Conservation (phyloP, 2,329 filamentous ascomycete genomes). For the Penicillium sp. region DNA sequence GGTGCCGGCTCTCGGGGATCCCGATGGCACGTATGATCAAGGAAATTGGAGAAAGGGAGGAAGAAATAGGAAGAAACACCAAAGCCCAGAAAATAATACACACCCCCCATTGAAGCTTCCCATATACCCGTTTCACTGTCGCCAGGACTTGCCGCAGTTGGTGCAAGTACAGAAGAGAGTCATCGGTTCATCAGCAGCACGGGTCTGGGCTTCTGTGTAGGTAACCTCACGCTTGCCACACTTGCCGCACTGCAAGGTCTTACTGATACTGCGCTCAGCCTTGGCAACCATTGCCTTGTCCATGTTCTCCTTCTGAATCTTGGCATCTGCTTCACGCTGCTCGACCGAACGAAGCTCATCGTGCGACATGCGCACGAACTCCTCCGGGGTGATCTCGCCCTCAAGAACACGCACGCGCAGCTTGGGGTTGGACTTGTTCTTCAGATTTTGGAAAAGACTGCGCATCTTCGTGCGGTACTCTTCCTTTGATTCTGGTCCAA, state of each 20-base stretch:
- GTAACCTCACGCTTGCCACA: slow-evolving; percentile 93
- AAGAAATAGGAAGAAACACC: slow-evolving; percentile 12
- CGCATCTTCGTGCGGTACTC: slow-evolving; percentile 88
- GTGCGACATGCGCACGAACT: slow-evolving; percentile 82
- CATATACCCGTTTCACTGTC: slow-evolving; percentile 31
- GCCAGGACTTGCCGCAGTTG: slow-evolving; percentile 52
- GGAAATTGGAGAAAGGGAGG: not conserved
- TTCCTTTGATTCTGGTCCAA: slow-evolving; percentile 67
- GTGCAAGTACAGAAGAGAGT: slow-evolving; percentile 51
- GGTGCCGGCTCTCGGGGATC: slow-evolving; percentile 3
- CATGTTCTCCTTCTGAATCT: slow-evolving; percentile 89
- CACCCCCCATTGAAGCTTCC: not conserved
- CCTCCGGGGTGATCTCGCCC: slow-evolving; percentile 69
- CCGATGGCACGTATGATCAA: slow-evolving; percentile 4
- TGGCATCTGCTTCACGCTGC: slow-evolving; percentile 72
- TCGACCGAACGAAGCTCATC: slow-evolving; percentile 90
- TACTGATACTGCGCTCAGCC: slow-evolving; percentile 86
- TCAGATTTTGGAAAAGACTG: slow-evolving; percentile 91
- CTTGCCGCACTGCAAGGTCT: slow-evolving; percentile 83
- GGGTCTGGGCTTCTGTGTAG: slow-evolving; percentile 94
- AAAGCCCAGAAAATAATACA: slow-evolving; percentile 18
- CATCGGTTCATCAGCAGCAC: slow-evolving; percentile 87
- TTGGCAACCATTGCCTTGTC: slow-evolving; percentile 94
- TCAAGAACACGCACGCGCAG: slow-evolving; percentile 74
- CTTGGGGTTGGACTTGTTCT: slow-evolving; percentile 81